Evolutionary conservation across 75 land plant genomes (phyloP), one percentile per base, ranked within the genome.

Genomic region (Sequoia sempervirens): DNA sequence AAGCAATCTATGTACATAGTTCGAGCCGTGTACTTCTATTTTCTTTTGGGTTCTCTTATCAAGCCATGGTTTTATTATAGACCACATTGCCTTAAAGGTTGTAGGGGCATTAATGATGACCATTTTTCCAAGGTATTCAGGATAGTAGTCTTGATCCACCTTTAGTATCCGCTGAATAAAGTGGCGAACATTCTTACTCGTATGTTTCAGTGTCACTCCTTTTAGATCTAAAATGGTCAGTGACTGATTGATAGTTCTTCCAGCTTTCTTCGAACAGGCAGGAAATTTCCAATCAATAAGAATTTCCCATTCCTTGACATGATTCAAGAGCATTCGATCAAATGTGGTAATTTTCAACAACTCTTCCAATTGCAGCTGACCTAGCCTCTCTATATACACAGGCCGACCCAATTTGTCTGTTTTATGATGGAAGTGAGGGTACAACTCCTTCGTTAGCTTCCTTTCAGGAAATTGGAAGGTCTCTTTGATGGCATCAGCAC

Each of bases 31-130:
- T 5, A 88, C 83, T 46, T 88, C 90, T 23, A 88, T 88, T 76
- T 88, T 88, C 79, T 88, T 88, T 43, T 84, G 90, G 14, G 90
- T 88, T 47, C 85, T 82, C 81, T 88, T 88, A 56, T 88, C 88
- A 56, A 88, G 85, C 88, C 87, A 88, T 69, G 90, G 88, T 81
- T 88, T 88, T 26, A 88, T 84, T 26, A 86, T 32, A n/a, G 89
- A 80, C 90, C 90, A 88, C 15, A 88, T 88, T 73, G 88, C 90
- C 83, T 88, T 86, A 52, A 88, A 88, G n/a, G 88, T 64, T 54
- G 83, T 84, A 2, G 90, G 88, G 32, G 90, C 88, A 74, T 88
- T 88, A 23, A 88, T 83, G 18, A 88, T 88, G 28, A 88, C 5
- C 90, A 88, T 88, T 76, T 84, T 88, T 10, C n/a, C 90, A 41